phyloP scores from a whole-genome alignment of 2,329 filamentous ascomycete species.

The Diplodia sapinea region DNA sequence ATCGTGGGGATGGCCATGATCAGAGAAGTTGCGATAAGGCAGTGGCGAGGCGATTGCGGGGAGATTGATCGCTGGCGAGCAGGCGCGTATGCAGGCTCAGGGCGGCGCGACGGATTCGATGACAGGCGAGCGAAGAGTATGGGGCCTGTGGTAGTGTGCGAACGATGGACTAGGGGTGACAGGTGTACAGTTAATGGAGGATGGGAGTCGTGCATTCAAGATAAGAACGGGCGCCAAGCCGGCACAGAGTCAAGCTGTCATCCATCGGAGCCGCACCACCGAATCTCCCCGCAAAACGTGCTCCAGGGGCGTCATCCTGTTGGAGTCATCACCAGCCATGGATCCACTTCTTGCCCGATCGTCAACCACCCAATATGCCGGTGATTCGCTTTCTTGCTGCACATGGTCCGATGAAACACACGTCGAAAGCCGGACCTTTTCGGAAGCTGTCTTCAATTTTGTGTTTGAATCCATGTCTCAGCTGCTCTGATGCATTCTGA shows the following conservation, averaged over 20 bases:
- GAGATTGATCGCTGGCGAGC: neutral
- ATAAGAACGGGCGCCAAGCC: conserved; percentile 18
- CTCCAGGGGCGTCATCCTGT: conserved; percentile 6
- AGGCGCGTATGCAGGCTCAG: neutral
- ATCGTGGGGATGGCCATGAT: conserved; percentile 5
- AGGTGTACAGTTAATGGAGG: neutral
- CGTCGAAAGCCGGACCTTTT: neutral
- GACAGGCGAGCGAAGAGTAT: neutral
- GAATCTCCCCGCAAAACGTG: conserved; percentile 10
- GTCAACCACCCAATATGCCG: neutral
- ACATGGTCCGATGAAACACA: neutral
- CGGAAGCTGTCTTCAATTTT: neutral
- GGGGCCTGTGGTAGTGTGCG: neutral
- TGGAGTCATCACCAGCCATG: neutral
- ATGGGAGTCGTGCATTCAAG: conserved; percentile 1
- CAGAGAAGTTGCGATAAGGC: conserved; percentile 11
- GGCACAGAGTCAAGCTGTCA: neutral
- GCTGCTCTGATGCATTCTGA: neutral
- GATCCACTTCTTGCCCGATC: neutral
- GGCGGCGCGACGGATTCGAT: neutral
- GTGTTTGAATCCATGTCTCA: neutral
- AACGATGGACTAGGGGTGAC: neutral
- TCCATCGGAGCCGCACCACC: conserved; percentile 9
- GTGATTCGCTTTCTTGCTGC: neutral
- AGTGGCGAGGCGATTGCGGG: conserved; percentile 3